phyloP scores from a whole-genome alignment of 768 basidiomycete genomes.

The Rubroboletus pulcherrimus region DNA sequence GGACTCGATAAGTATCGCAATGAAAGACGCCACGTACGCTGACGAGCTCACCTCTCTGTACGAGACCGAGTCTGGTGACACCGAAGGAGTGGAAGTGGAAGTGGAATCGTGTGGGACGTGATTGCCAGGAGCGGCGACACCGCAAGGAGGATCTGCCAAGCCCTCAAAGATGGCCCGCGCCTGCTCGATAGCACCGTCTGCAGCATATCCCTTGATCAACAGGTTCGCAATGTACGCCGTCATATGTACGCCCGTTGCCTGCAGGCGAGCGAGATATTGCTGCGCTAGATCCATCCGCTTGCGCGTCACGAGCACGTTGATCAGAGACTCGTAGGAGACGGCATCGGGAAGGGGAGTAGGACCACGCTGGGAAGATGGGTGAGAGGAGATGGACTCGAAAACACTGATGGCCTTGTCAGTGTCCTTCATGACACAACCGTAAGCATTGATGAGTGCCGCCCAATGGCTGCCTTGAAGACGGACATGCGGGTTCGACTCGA shows the following conservation, averaged over 20 bases:
- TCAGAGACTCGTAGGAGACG: constrained; percentile 83
- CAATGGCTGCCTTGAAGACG: constrained; percentile 57
- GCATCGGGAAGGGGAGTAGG: constrained; percentile 59
- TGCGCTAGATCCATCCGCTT: constrained; percentile 77
- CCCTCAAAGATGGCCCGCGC: constrained; percentile 78
- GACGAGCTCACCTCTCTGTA: constrained; percentile 28
- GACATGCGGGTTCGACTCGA: constrained; percentile 36
- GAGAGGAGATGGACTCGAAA: constrained; percentile 70
- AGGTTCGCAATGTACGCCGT: constrained; percentile 92
- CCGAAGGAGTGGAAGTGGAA: constrained; percentile 28
- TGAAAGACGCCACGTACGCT: background rate
- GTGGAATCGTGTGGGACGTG: constrained; percentile 64
- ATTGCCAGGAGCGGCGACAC: constrained; percentile 86
- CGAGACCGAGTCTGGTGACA: constrained; percentile 40
- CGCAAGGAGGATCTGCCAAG: constrained; percentile 74
- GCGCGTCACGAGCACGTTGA: constrained; percentile 80
- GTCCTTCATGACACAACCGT: constrained; percentile 77
- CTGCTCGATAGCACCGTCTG: constrained; percentile 62
- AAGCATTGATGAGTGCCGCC: constrained; percentile 85
- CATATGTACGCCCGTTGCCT: constrained; percentile 65
- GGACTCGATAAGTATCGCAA: background rate
- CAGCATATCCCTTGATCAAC: constrained; percentile 57
- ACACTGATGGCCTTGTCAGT: constrained; percentile 68
- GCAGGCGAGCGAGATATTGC: constrained; percentile 60
- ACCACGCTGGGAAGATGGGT: constrained; percentile 40